Conservation (phyloP, 192 early-diverging fungal species). For the Funneliformis mosseae region DNA sequence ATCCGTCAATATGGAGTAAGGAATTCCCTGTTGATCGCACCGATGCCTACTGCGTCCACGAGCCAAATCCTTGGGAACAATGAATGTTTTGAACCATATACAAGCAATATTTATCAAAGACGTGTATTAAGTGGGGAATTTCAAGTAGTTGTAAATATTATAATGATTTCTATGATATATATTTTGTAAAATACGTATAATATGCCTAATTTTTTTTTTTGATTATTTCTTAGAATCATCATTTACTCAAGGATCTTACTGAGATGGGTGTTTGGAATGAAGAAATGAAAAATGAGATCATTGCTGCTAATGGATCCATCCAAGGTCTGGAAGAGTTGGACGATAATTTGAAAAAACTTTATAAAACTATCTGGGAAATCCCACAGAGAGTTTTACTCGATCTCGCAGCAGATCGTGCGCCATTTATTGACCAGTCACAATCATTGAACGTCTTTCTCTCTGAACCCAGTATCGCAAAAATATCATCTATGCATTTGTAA, state of each 20-base stretch:
- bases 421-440: constrained; percentile 96
- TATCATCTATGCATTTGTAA: constrained; percentile 98
- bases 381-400: constrained; percentile 88
- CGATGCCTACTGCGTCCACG: constrained; percentile 98
- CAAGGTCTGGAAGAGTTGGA: constrained; percentile 78
- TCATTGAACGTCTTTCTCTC: constrained; percentile 93
- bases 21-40: constrained; percentile 94
- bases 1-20: constrained; percentile 84
- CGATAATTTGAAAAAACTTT: constrained; percentile 82
- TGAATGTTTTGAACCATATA: constrained; percentile 95
- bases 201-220: too few relatives aligned
- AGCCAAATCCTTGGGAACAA: constrained; percentile 97
- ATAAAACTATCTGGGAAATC: constrained; percentile 98
- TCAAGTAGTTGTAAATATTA: constrained; percentile 73
- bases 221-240: too few relatives aligned
- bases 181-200: too few relatives aligned
- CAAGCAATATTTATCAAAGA: constrained; percentile 94
- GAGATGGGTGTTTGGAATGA: constrained; percentile 55
- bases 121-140: constrained; percentile 97
- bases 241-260: too few relatives aligned
- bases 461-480: constrained; percentile 86
- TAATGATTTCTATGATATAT: too few relatives aligned
- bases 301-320: constrained; percentile 88
- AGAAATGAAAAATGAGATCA: constrained; percentile 91
- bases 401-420: constrained; percentile 93